Evolutionary conservation across 768 basidiomycete genomes (phyloP).

Genomic region (Megacollybia marginata): DNA sequence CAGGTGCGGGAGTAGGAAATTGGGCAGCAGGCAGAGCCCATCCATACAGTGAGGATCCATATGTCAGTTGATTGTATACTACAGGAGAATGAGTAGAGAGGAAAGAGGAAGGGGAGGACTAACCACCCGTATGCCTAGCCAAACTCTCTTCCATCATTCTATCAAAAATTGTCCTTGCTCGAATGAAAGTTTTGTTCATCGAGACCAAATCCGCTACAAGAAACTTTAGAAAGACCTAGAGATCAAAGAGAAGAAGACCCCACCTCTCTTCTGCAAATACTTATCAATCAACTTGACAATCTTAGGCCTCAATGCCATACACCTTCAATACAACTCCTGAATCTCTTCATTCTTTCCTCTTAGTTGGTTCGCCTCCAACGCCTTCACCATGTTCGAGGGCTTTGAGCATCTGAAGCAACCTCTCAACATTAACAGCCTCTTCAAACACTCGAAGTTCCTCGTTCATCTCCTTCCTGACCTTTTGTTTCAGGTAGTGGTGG

Average conservation of each 20-base stretch:
- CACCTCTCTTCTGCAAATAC: slow-evolving; percentile 86
- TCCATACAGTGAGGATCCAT: slow-evolving; percentile 26
- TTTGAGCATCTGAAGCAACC: slow-evolving; percentile 66
- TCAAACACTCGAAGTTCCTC: slow-evolving; percentile 85
- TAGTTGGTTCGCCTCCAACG: slow-evolving; percentile 19
- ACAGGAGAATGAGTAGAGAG: slow-evolving; percentile 2
- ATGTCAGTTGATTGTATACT: slow-evolving; percentile 48
- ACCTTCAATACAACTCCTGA: slow-evolving; percentile 86
- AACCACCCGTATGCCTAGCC: slow-evolving; percentile 62
- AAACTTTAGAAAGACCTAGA: neutral
- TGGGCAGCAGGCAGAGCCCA: slow-evolving; percentile 42
- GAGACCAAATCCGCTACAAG: slow-evolving; percentile 78
- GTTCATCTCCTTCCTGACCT: slow-evolving; percentile 76
- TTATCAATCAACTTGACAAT: slow-evolving; percentile 96
- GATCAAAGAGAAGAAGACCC: slow-evolving; percentile 13
- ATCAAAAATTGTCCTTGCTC: slow-evolving; percentile 85
- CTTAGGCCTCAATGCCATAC: slow-evolving; percentile 86
- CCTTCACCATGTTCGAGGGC: slow-evolving; percentile 71
- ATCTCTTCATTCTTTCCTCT: slow-evolving; percentile 59
- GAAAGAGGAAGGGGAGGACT: slow-evolving; percentile 12
- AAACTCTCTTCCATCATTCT: slow-evolving; percentile 90
- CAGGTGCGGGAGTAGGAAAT: slow-evolving; percentile 14
- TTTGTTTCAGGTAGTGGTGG: too few species aligned
- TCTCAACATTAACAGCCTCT: slow-evolving; percentile 81
- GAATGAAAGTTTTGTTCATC: slow-evolving; percentile 92